Conservation (phyloP, 371 early-diverging fungal genomes). For the Rhizopus stolonifer region DNA sequence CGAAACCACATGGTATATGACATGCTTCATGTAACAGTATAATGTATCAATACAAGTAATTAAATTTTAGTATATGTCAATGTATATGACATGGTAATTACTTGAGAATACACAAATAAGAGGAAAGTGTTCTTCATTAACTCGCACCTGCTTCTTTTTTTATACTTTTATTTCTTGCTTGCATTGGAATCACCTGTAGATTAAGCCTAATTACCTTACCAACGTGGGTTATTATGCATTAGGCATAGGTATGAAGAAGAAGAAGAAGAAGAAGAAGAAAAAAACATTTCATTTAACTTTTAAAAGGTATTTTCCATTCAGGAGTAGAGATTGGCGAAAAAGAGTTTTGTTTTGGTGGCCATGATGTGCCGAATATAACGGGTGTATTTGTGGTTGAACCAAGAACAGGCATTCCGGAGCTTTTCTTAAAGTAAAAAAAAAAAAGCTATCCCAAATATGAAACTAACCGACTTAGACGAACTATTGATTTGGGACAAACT, state of each 20-base stretch:
- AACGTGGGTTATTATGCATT: constrained; percentile 49
- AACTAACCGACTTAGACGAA: constrained; percentile 29
- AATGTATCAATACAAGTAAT: neutral
- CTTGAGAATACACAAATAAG: neutral
- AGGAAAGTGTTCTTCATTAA: neutral
- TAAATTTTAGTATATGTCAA: constrained; percentile 33
- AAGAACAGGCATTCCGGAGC: constrained; percentile 51
- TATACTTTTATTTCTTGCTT: neutral
- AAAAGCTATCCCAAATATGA: neutral
- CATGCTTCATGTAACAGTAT: neutral
- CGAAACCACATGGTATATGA: constrained; percentile 11
- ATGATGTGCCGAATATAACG: constrained; percentile 44
- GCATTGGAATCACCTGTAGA: constrained; percentile 19
- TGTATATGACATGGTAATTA: constrained; percentile 53
- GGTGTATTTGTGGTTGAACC: constrained; percentile 59
- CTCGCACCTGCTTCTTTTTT: too few relatives aligned
- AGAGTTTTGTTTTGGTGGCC: constrained; percentile 64
- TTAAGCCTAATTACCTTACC: constrained; percentile 46
- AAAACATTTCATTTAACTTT: neutral
- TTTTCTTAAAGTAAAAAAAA: constrained; percentile 44
- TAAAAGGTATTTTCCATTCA: constrained; percentile 57
- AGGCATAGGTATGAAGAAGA: constrained; percentile 41
- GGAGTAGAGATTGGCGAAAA: constrained; percentile 51
- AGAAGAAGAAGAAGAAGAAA: neutral
- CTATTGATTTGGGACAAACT: constrained; percentile 52